Base-by-base conservation (phyloP, 2,329 filamentous ascomycete genomes). In the Cercospora beticola region DNA sequence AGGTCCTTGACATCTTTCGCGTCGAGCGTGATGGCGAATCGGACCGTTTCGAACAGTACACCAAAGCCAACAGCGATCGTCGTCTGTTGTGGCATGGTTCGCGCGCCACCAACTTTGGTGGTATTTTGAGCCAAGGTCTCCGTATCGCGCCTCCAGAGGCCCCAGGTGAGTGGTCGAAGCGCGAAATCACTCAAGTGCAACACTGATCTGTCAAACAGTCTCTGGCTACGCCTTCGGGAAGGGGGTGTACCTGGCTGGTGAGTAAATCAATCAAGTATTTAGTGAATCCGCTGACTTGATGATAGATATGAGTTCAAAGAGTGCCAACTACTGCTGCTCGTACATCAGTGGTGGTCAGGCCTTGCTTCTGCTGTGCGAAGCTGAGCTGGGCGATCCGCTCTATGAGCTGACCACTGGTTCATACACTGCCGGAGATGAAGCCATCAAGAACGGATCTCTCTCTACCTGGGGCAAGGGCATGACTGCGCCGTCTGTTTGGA, bases 61-160 rank as follows among this genome's bases (percentile, higher is more conserved):
- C 84, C 68, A 79, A 86, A 23, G 75, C 85, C 59, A 81, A 84
- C n/a, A 86, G 86, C 59, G 87, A 95, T 76, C 87, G 90, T 26
- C 88, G 92, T 18, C 87, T 97, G 1, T 85, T 97, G 2, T 97
- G 93, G 93, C 93, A 97, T 77, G 93, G 93, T 16, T 94, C 91
- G 16, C 89, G 92, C 36, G 86, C 85, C 33, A 95, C 92, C 63
- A 97, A 97, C 78, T 97, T 90, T 72, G 92, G 90, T 76, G 93
- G 93, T 76, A 97, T 97, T 68, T 86, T 97, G 52, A 91, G 89
- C 67, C 92, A 97, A 79, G 93, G 93, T 72, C 86, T 97, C 6
- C 90, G 92, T n/a, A 97, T 97, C 72, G 93, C 93, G 6, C 93
- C 93, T 0, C 90, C 90, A 0, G 90, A 96, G 78, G 93, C 93